Conservation (phyloP, 2,329 filamentous ascomycete genomes). For the Colletotrichum euphorbiae region DNA sequence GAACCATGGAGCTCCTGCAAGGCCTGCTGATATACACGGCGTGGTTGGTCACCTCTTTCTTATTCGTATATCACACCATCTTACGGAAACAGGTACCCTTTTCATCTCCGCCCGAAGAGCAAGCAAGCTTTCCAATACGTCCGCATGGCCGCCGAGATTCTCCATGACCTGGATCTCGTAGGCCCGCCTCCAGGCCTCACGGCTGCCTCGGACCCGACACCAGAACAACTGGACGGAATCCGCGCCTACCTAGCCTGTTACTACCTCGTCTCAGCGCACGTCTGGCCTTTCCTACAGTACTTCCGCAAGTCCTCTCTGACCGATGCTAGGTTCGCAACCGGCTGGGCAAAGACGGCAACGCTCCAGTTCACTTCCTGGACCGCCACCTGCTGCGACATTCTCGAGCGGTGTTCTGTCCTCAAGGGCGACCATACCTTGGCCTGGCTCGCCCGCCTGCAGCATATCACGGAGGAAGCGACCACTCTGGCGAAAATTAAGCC, state of each 20-base stretch:
- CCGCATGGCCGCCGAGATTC: slow-evolving; percentile 63
- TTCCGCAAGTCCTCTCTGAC: slow-evolving; percentile 34
- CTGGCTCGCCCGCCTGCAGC: slow-evolving; percentile 57
- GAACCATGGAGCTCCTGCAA: slow-evolving; percentile 67
- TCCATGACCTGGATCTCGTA: slow-evolving; percentile 62
- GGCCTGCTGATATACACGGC: slow-evolving; percentile 68
- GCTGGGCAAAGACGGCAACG: slow-evolving; percentile 51
- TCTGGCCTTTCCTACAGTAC: slow-evolving; percentile 32
- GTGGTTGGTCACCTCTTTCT: slow-evolving; percentile 56
- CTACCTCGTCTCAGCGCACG: slow-evolving; percentile 57
- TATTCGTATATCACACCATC: neutral
- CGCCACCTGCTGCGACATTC: slow-evolving; percentile 56
- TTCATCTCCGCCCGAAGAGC: slow-evolving; percentile 64
- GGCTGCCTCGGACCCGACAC: slow-evolving; percentile 35
- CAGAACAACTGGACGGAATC: slow-evolving; percentile 54
- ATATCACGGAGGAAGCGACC: slow-evolving; percentile 53
- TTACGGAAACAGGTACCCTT: slow-evolving; percentile 60
- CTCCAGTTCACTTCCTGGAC: slow-evolving; percentile 57
- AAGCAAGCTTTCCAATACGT: slow-evolving; percentile 63
- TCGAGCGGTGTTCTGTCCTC: slow-evolving; percentile 52
- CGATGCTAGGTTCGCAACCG: slow-evolving; percentile 50
- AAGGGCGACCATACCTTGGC: slow-evolving; percentile 57
- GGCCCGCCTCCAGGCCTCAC: slow-evolving; percentile 49
- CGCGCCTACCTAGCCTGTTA: slow-evolving; percentile 60
- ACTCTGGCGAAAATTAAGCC: slow-evolving; percentile 46